phyloP scores from a whole-genome alignment of 768 basidiomycete genomes.

The Termitomyces sp. region DNA sequence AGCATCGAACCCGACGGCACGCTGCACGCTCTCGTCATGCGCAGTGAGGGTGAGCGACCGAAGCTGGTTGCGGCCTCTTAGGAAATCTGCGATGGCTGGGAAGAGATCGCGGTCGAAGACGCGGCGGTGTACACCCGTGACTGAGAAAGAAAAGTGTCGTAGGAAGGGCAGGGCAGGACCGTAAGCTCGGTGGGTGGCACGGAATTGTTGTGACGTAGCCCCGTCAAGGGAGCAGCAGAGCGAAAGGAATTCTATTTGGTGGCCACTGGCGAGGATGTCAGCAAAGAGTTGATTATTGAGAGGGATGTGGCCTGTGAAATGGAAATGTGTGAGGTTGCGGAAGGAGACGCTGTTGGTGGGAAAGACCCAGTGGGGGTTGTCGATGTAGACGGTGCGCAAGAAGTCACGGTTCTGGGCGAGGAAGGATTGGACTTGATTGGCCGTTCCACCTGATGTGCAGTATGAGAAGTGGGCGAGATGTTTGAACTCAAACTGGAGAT shows the following conservation, averaged over 20 bases:
- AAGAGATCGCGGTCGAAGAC: slow-evolving; percentile 56
- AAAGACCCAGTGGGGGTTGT: slow-evolving; percentile 52
- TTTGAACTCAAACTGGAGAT: slow-evolving; percentile 44
- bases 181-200: slow-evolving; percentile 22
- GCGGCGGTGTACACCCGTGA: slow-evolving; percentile 36
- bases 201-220: slow-evolving; percentile 44
- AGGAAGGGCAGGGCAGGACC: slow-evolving; percentile 49
- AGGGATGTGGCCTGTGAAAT: slow-evolving; percentile 55
- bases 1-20: slow-evolving; percentile 60
- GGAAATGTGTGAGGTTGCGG: slow-evolving; percentile 58
- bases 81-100: slow-evolving; percentile 62
- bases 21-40: slow-evolving; percentile 36
- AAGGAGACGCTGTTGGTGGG: slow-evolving; percentile 47
- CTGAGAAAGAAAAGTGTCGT: slow-evolving; percentile 54
- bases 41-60: slow-evolving; percentile 48
- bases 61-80: slow-evolving; percentile 49
- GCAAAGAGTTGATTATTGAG: slow-evolving; percentile 43
- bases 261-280: slow-evolving; percentile 54
- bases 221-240: slow-evolving; percentile 53
- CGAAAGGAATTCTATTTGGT: slow-evolving; percentile 57
- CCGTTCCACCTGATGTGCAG: slow-evolving; percentile 36
- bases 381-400: slow-evolving; percentile 49
- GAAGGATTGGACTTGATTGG: slow-evolving; percentile 36
- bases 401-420: slow-evolving; percentile 45
- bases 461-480: slow-evolving; percentile 58